Base-by-base conservation (phyloP, 257 asterid genomes). In the Jaltomata sinuosa region DNA sequence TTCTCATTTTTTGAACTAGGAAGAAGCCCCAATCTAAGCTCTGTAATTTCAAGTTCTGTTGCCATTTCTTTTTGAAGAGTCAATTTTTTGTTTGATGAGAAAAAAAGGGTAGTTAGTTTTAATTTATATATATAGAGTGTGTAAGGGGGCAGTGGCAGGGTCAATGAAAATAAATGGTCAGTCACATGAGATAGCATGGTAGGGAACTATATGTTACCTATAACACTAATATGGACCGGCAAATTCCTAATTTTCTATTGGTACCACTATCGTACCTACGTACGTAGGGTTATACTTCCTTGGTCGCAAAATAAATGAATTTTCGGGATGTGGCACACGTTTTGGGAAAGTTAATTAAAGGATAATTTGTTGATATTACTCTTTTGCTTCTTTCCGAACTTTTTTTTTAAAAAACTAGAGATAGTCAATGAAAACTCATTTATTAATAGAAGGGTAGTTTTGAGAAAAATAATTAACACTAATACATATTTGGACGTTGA, bases 11-110 rank as follows among this genome's bases (percentile, higher is more conserved):
- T 88, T 82, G 53, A 38, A n/a, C 53, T 69, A 38, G 79, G 49
- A n/a, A 97, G 97, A 38, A 95, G 93, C 64, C 98, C 99, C 71
- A 95, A 74, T 50, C 95, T 84, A 9, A 95, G 94, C 95, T 95
- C 99, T 5, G 99, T 95, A 36, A 87, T 87, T 31, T 94, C 99
- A 1, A 93, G 89, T 16, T 88, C 92, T 18, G 82, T 77, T 29
- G 77, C 38, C 91, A 87, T 67, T 50, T 52, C 21, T 74, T 25
- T 11, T 62, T 2, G 47, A 22, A 47, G 47, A 49, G 40, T 5
- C 9, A 19, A 45, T 21, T 36, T 49, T 40, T 67, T 49, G 18
- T 49, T 38, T 59, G 84, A n/a, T 77, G 62, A 83, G 71, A 25
- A 47, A 16, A 36, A 18, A 12, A 22, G 18, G 27, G 11, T 47